phyloP scores from a whole-genome alignment of 768 basidiomycete genomes.

The Xanthoconium stramineum region DNA sequence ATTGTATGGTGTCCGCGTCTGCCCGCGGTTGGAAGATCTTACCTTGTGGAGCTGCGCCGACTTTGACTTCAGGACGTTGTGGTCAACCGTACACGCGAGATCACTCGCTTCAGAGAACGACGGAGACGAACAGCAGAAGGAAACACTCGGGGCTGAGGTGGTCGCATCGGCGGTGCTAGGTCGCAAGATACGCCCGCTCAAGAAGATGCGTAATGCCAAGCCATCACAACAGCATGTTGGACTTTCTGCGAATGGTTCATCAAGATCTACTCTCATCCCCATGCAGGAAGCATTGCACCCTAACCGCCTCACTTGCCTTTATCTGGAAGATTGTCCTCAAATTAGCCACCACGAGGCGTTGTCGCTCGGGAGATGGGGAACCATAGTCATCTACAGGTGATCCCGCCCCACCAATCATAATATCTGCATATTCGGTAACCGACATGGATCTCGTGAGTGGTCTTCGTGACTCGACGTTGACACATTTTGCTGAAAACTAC shows the following conservation, averaged over 20 bases:
- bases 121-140: constrained; percentile 13
- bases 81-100: constrained; percentile 37
- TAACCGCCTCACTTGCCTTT: constrained; percentile 38
- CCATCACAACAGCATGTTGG: constrained; percentile 12
- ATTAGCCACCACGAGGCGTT: constrained; percentile 38
- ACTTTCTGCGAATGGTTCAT: constrained; percentile 14
- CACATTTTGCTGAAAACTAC: constrained; percentile 11
- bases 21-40: constrained; percentile 49
- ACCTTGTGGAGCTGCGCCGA: constrained; percentile 51
- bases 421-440: constrained; percentile 6
- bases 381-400: constrained; percentile 25
- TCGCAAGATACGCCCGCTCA: constrained; percentile 37
- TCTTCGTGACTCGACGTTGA: constrained; percentile 8
- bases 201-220: constrained; percentile 22
- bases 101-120: constrained; percentile 13
- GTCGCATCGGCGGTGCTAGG: constrained; percentile 26
- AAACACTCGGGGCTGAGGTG: constrained; percentile 14
- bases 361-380: constrained; percentile 37
- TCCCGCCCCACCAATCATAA: background rate
- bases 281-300: constrained; percentile 36
- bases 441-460: constrained; percentile 22
- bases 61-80: constrained; percentile 36
- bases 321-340: constrained; percentile 40
- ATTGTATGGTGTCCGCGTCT: constrained; percentile 42
- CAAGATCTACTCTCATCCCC: constrained; percentile 35